phyloP scores from a whole-genome alignment of 2,329 filamentous ascomycete species.

The Hirsutella thompsonii region DNA sequence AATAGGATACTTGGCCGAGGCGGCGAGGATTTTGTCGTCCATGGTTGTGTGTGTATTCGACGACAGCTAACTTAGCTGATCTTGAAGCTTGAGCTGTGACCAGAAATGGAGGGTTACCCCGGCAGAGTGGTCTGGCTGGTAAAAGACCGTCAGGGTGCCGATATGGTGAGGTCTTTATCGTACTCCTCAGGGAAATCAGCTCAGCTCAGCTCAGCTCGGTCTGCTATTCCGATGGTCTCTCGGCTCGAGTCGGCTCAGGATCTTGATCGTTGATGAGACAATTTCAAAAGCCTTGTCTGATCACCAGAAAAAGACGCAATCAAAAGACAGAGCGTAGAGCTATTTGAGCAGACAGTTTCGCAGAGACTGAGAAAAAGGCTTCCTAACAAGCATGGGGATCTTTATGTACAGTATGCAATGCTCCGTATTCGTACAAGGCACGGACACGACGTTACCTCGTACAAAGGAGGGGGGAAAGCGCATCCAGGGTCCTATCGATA shows the following conservation, averaged over 20 bases:
- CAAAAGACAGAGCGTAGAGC: too few relatives aligned
- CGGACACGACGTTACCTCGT: too few relatives aligned
- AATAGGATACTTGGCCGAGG: slow-evolving; percentile 50
- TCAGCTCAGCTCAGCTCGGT: slow-evolving; percentile 1
- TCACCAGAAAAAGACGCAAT: too few relatives aligned
- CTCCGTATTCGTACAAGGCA: too few relatives aligned
- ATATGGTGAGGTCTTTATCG: slow-evolving; percentile 1
- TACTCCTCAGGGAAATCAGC: background rate
- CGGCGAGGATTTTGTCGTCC: slow-evolving; percentile 44
- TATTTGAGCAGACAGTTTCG: too few relatives aligned
- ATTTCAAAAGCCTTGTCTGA: too few relatives aligned
- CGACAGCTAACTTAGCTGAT: background rate
- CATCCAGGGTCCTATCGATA: too few relatives aligned
- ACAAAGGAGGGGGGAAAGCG: too few relatives aligned
- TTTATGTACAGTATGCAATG: too few relatives aligned
- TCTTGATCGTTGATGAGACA: background rate
- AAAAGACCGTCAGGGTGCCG: background rate
- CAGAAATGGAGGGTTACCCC: background rate
- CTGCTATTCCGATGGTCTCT: background rate
- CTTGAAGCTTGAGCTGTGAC: background rate
- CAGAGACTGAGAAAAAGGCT: too few relatives aligned
- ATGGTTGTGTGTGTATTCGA: slow-evolving; percentile 20
- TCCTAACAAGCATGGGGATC: too few relatives aligned
- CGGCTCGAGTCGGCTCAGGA: background rate
- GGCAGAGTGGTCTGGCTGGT: background rate